Evolutionary conservation across 2,329 filamentous ascomycete species (phyloP).

Genomic region (Sporothrix luriei): DNA sequence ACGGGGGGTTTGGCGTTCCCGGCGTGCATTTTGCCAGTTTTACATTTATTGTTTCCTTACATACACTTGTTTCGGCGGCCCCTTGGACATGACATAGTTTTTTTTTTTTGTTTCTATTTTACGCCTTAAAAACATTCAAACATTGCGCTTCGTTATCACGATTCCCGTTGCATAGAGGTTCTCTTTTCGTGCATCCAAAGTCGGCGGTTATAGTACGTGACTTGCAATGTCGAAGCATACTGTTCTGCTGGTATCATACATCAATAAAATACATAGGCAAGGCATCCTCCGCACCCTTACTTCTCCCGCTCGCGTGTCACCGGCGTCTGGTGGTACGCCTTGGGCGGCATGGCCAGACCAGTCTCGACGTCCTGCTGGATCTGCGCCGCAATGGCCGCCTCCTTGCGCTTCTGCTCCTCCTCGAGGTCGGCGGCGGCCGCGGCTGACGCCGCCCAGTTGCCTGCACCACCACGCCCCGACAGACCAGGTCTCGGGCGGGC

Average conservation of each 20-base stretch:
- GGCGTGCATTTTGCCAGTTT: conserved; percentile 30
- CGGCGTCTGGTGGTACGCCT: conserved; percentile 44
- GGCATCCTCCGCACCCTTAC: background rate
- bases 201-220: too few relatives aligned
- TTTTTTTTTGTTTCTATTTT: background rate
- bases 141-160: background rate
- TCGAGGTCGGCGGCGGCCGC: conserved; percentile 39
- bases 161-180: background rate
- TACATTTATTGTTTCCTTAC: conserved; percentile 4
- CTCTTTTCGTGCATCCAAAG: background rate
- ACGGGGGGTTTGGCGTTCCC: conserved; percentile 29
- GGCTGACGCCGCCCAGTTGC: conserved; percentile 51
- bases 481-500: conserved; percentile 37
- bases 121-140: background rate
- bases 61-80: conserved; percentile 14
- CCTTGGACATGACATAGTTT: background rate
- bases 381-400: conserved; percentile 48
- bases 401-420: conserved; percentile 42
- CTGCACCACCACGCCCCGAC: conserved; percentile 60
- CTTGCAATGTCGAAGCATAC: background rate
- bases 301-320: conserved; percentile 29
- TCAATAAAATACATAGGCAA: background rate
- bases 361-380: conserved; percentile 52
- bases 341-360: conserved; percentile 52
- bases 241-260: conserved; percentile 23